phyloP scores from a whole-genome alignment of 2,329 filamentous ascomycete genomes.

The Monosporascus sp. region DNA sequence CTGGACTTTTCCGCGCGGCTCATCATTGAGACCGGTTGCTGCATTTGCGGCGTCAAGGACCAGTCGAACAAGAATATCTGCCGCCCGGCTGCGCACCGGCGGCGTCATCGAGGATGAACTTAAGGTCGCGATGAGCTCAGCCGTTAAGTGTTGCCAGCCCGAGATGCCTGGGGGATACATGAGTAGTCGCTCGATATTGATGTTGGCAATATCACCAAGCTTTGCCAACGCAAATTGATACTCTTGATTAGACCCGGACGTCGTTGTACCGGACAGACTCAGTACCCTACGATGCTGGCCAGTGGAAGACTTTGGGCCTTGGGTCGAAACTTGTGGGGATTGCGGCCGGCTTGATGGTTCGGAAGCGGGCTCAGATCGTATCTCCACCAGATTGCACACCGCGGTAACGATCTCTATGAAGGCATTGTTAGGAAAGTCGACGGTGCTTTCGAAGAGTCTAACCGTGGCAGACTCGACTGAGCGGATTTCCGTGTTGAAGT shows the following conservation, averaged over 20 bases:
- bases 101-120: conserved; percentile 42
- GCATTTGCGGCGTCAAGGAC: conserved; percentile 53
- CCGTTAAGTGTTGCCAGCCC: conserved; percentile 68
- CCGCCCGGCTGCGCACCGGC: conserved; percentile 54
- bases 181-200: conserved; percentile 72
- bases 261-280: conserved; percentile 41
- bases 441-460: conserved; percentile 84
- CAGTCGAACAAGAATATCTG: conserved; percentile 58
- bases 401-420: conserved; percentile 75
- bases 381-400: conserved; percentile 65
- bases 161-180: conserved; percentile 60
- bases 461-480: conserved; percentile 85
- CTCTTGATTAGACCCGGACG: conserved; percentile 52
- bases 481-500: conserved; percentile 74
- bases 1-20: conserved; percentile 59
- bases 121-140: conserved; percentile 48
- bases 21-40: conserved; percentile 47
- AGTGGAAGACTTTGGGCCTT: conserved; percentile 19
- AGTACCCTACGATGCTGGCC: conserved; percentile 41
- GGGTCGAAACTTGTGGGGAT: conserved; percentile 30
- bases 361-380: conserved; percentile 22
- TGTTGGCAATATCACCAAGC: conserved; percentile 65
- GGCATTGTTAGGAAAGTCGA: conserved; percentile 79
- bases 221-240: conserved; percentile 68
- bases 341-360: conserved; percentile 30